phyloP scores from a whole-genome alignment of 257 asterid species.

The Leptodermis oblonga region DNA sequence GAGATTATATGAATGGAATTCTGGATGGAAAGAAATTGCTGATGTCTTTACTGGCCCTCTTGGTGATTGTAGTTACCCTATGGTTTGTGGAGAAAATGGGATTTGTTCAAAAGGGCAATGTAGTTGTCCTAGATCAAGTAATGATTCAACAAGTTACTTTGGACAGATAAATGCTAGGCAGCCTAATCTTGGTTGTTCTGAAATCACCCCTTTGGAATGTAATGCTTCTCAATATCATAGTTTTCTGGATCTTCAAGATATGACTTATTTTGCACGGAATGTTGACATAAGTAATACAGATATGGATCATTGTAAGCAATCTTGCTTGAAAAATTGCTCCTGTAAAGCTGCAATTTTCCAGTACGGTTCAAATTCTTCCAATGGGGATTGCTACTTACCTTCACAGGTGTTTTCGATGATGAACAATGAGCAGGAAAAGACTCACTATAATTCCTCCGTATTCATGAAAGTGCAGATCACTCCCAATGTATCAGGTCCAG shows the following conservation, averaged over 20 bases:
- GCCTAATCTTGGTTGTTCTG: conserved; percentile 44
- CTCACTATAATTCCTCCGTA: conserved; percentile 17
- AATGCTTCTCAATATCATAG: conserved; percentile 21
- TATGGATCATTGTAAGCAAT: conserved; percentile 28
- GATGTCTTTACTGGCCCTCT: conserved; percentile 6
- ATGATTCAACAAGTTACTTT: conserved; percentile 20
- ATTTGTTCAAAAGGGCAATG: no score
- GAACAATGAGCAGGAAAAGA: conserved; percentile 19
- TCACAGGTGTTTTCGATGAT: conserved; percentile 32
- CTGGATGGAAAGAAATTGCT: background rate
- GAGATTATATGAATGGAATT: background rate
- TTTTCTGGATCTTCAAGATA: conserved; percentile 31
- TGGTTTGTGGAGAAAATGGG: no score
- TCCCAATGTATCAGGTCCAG: background rate
- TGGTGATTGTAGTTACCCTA: conserved; percentile 34
- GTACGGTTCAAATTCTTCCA: conserved; percentile 20
- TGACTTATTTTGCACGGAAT: conserved; percentile 26
- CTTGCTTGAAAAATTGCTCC: conserved; percentile 36
- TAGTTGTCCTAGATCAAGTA: no score
- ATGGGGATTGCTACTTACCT: conserved; percentile 34
- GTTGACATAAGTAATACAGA: conserved; percentile 9
- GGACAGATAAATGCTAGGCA: conserved; percentile 18
- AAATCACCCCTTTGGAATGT: conserved; percentile 24
- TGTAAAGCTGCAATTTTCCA: conserved; percentile 45
- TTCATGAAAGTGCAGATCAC: conserved; percentile 24